Conservation (phyloP, 305 asterid species). For the Salvia sclarea region DNA sequence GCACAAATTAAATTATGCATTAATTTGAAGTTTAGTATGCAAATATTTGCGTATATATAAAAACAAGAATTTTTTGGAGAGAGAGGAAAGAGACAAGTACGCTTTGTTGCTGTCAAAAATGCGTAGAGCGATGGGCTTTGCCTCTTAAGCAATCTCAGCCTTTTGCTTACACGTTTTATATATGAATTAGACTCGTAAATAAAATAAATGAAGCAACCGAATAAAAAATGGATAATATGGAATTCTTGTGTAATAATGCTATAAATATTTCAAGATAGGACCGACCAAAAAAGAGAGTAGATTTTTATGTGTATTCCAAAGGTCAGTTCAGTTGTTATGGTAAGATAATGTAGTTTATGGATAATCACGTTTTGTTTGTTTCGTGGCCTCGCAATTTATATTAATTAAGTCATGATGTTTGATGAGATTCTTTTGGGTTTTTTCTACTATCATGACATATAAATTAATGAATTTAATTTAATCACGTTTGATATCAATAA, state of each 20-base stretch:
- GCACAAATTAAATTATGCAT: conserved; percentile 8
- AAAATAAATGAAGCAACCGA: conserved; percentile 22
- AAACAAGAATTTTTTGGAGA: conserved; percentile 29
- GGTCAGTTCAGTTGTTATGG: neutral
- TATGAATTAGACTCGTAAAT: neutral
- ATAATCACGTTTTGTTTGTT: no score
- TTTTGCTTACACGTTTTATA: conserved; percentile 48
- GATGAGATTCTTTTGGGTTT: no score
- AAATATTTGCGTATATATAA: neutral
- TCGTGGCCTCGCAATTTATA: no score
- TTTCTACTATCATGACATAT: no score
- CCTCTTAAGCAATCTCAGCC: conserved; percentile 36
- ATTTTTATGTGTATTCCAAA: neutral
- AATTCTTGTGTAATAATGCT: neutral
- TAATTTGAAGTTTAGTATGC: conserved; percentile 5
- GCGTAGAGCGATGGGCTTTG: neutral
- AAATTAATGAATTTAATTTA: no score
- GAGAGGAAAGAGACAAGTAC: conserved; percentile 12
- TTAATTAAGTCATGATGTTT: no score
- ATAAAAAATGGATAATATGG: neutral
- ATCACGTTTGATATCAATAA: no score
- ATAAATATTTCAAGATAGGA: neutral
- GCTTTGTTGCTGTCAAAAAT: conserved; percentile 23
- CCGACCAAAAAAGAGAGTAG: neutral
- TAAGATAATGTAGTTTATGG: no score